Evolutionary conservation across 176 grass and related monocot genomes (phyloP), one percentile per base, ranked within the genome.

Genomic region (Avena insularis): DNA sequence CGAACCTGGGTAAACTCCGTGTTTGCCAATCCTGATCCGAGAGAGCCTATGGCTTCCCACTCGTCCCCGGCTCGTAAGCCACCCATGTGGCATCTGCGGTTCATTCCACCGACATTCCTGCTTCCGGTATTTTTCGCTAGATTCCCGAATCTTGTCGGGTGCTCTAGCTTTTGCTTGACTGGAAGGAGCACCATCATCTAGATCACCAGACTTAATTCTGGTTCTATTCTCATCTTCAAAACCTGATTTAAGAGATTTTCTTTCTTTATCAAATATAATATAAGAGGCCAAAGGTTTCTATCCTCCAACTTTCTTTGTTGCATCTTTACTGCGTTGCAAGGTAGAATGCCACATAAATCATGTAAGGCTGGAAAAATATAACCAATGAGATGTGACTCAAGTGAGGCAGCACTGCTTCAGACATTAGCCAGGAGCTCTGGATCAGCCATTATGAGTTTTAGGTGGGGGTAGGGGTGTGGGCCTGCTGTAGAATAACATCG

Each of bases 251-350:
- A 82, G 58, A 85, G 87, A 57, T 31, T 65, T 95, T 82, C 85
- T 90, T 47, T 83, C 86, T 83, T 90, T 92, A 57, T 73, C 87
- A 71, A 70, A 84, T 85, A 81, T 88, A 87, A 91, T 58, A 5
- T 93, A 87, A 87, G 72, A 86, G 81, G 80, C 83, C 73, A 95
- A 93, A 81, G 89, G 61, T 91, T 60, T 93, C 93, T 91, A 95
- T 17, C 89, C 91, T 68, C 90, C 87, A 83, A 74, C 19, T 77
- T 93, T 95, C 79, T 91, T 90, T 67, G 68, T 81, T 55, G 31
- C 25, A 45, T 92, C 86, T 79, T 86, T 89, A 88, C 35, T 85
- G 21, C 86, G 53, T 43, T 79, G 56, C 33, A 79, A 50, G 29
- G 82, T 79, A 77, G 81, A 74, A 56, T 76, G 82, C 87, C 91